These are phyloP conservation scores for Exophiala sp. DNA, from an alignment of 2,329 filamentous ascomycete genomes.

Conservation along the genomic window DNA sequence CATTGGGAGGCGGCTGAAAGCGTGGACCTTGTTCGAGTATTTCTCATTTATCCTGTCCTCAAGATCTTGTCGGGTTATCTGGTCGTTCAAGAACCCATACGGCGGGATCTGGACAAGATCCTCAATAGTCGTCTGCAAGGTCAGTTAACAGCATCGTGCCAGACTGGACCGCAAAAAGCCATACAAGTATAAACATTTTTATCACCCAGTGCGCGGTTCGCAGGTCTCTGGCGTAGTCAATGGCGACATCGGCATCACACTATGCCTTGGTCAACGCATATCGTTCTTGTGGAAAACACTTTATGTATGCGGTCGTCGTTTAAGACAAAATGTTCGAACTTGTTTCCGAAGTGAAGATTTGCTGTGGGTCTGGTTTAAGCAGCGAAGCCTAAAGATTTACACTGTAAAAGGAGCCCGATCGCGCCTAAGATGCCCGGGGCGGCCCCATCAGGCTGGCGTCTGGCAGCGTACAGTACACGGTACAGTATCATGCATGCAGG, in stretches of 20 bases:
- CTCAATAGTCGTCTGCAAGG: conserved; percentile 72
- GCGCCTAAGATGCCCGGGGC: no score
- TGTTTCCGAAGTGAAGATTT: neutral
- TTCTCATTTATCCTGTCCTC: conserved; percentile 97
- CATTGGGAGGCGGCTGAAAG: neutral
- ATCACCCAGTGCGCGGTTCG: conserved; percentile 1
- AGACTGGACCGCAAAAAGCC: conserved; percentile 1
- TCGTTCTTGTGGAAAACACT: neutral
- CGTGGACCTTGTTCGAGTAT: conserved; percentile 77
- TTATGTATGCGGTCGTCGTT: no score
- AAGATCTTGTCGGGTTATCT: conserved; percentile 67
- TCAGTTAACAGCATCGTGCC: conserved; percentile 8
- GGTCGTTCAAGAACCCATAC: conserved; percentile 64
- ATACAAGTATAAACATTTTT: conserved; percentile 31
- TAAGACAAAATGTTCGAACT: neutral
- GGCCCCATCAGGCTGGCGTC: no score
- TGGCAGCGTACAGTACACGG: no score
- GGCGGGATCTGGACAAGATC: conserved; percentile 92
- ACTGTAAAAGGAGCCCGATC: neutral
- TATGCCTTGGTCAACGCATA: neutral
- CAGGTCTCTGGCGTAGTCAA: neutral
- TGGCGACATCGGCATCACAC: conserved; percentile 7
- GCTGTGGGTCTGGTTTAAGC: neutral
- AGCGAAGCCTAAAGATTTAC: neutral
- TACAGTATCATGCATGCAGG: no score